Conservation (phyloP, 2,329 filamentous ascomycete genomes). For the Curvularia spicifera region DNA sequence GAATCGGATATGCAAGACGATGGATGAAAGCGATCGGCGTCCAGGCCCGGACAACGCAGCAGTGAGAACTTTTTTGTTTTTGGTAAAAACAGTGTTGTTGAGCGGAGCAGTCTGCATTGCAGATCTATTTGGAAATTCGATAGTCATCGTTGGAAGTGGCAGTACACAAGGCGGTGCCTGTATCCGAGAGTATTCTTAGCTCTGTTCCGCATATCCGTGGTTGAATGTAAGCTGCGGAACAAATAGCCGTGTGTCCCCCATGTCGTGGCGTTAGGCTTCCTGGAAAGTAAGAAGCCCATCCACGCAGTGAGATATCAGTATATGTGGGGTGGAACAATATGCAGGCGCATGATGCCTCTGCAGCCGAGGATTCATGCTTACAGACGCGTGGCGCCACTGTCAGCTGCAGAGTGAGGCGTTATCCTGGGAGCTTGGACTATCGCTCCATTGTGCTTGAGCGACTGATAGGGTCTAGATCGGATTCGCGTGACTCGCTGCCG, state of each 20-base stretch:
- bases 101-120: slow-evolving; percentile 10
- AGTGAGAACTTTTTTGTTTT: slow-evolving; percentile 19
- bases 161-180: slow-evolving; percentile 9
- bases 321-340: slow-evolving; percentile 28
- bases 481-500: slow-evolving; percentile 43
- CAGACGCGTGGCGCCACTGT: slow-evolving; percentile 33
- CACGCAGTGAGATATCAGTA: slow-evolving; percentile 24
- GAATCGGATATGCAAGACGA: slow-evolving; percentile 19
- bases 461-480: slow-evolving; percentile 41
- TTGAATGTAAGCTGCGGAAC: slow-evolving; percentile 17
- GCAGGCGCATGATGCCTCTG: slow-evolving; percentile 28
- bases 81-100: slow-evolving; percentile 10
- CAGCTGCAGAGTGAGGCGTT: slow-evolving; percentile 27
- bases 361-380: slow-evolving; percentile 19
- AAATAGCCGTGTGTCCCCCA: slow-evolving; percentile 16
- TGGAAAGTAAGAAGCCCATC: slow-evolving; percentile 13
- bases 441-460: slow-evolving; percentile 48
- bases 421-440: slow-evolving; percentile 24
- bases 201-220: slow-evolving; percentile 16
- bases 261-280: slow-evolving; percentile 14
- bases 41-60: not conserved
- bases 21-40: not conserved
- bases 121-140: slow-evolving; percentile 3
- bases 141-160: slow-evolving; percentile 13
- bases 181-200: slow-evolving; percentile 8